Evolutionary conservation across 2,329 filamentous ascomycete species (phyloP).

Genomic region (Chaetomium sp.): DNA sequence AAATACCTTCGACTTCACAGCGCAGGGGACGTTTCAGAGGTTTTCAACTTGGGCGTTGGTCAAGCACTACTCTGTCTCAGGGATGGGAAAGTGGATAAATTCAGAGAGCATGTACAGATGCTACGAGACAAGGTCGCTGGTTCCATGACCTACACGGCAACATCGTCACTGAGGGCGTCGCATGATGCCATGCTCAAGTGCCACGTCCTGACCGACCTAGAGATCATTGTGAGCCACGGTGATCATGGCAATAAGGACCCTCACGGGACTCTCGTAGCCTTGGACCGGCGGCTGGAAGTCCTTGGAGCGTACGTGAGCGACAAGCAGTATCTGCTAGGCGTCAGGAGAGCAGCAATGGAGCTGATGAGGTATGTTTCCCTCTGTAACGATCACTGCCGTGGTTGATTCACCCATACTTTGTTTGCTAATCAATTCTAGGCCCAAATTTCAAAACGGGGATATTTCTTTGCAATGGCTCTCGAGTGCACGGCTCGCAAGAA

Average conservation of each 20-base stretch:
- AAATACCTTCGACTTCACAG: slow-evolving; percentile 55
- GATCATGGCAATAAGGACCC: slow-evolving; percentile 35
- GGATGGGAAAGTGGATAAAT: slow-evolving; percentile 42
- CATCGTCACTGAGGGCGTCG: slow-evolving; percentile 73
- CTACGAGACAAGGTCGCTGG: slow-evolving; percentile 66
- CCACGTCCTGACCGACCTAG: slow-evolving; percentile 82
- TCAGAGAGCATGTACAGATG: slow-evolving; percentile 52
- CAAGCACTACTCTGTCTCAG: slow-evolving; percentile 57
- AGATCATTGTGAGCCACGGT: slow-evolving; percentile 58
- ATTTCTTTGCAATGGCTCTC: slow-evolving; percentile 80
- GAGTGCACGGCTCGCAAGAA: slow-evolving; percentile 78
- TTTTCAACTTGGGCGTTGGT: slow-evolving; percentile 81
- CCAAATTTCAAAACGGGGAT: slow-evolving; percentile 61
- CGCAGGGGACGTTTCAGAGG: slow-evolving; percentile 43
- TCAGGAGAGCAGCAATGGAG: slow-evolving; percentile 83
- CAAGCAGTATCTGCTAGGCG: slow-evolving; percentile 86
- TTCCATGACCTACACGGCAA: slow-evolving; percentile 68
- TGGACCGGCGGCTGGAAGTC: slow-evolving; percentile 77
- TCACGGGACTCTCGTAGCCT: slow-evolving; percentile 42
- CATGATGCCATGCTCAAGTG: slow-evolving; percentile 81
- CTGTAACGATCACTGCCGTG: slow-evolving; percentile 8
- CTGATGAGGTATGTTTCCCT: slow-evolving; percentile 52
- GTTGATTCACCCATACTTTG: not conserved
- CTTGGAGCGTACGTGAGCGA: slow-evolving; percentile 84
- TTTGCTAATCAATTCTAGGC: slow-evolving; percentile 35